Evolutionary conservation across 1,139 yeast genomes (phyloP), one percentile per base, ranked within the genome.

Genomic region (Yamadazyma conglobata): DNA sequence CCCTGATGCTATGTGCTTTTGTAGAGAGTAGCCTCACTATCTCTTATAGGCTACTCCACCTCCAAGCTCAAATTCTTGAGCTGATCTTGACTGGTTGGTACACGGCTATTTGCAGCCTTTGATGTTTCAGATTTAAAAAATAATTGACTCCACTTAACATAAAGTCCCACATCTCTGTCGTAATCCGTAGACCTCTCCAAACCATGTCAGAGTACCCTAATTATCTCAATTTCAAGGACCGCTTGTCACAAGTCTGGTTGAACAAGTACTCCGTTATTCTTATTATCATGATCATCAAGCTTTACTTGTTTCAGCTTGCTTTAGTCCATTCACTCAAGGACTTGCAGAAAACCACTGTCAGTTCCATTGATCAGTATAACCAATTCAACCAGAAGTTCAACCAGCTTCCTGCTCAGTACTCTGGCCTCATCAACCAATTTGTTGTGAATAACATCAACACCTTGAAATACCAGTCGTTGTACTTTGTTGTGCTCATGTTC

Each of bases 191-290:
- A n/a, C n/a, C n/a, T n/a, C n/a, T 17, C 9, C 19, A 17, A 17
- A 6, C 11, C 12, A 25, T 29, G 28, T 11, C 6, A 8, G 32
- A 27, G 3, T 10, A 36, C 14, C 40, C 46, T 22, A 50, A 56
- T 25, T 61, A 53, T 33, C 50, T 64, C 27, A 50, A 50, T 28
- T 42, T 57, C 12, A 32, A 54, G 12, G 87, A 79, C 39, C 48
- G 68, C 26, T 43, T 78, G 6, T 62, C 80, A 3, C 88, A 81
- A 44, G 50, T 71, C 5, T 77, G 82, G 71, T 46, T 79, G 15
- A 79, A 79, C 48, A 68, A 68, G 40, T 73, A 69, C 47, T 65
- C 84, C 1, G 42, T 80, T 2, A 44, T 69, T 2, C 32, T 73
- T 5, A 37, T 65, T 0, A 46, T 80, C 3, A 54, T 78, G 4